phyloP scores from a whole-genome alignment of 306 rosid species.

The Malus asiatica region DNA sequence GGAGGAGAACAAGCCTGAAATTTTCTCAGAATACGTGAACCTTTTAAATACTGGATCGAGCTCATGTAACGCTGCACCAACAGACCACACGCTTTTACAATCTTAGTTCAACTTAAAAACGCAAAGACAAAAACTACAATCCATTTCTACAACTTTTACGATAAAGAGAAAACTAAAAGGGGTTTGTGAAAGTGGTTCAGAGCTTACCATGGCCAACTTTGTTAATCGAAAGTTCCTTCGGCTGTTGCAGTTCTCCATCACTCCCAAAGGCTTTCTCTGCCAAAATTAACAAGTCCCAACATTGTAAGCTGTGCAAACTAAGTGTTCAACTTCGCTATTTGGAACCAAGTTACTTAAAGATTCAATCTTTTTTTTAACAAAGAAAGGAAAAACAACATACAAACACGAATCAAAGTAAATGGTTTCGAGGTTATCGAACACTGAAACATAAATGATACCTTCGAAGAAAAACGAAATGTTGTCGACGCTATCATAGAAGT shows the following conservation, averaged over 20 bases:
- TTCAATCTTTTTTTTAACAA: not conserved
- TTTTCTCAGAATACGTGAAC: slow-evolving; percentile 62
- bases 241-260: slow-evolving; percentile 79
- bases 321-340: not conserved
- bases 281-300: slow-evolving; percentile 13
- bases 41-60: slow-evolving; percentile 67
- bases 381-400: not conserved
- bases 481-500: slow-evolving; percentile 73
- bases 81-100: not conserved
- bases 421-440: not conserved
- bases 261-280: slow-evolving; percentile 87
- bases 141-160: not conserved
- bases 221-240: slow-evolving; percentile 75
- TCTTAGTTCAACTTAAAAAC: not conserved
- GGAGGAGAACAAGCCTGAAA: slow-evolving; percentile 55
- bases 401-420: not conserved
- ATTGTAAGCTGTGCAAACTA: not conserved
- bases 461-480: slow-evolving; percentile 81
- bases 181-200: not conserved
- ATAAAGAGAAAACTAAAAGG: not conserved
- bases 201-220: slow-evolving; percentile 89
- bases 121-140: not conserved
- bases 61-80: slow-evolving; percentile 78
- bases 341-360: not conserved
- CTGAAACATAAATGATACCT: slow-evolving; percentile 27